A percentile compares a stretch with the other conserved stretches of the same genome.
Conservation (phyloP, 352 stramenopile species). For the Discostella stelligera region DNA sequence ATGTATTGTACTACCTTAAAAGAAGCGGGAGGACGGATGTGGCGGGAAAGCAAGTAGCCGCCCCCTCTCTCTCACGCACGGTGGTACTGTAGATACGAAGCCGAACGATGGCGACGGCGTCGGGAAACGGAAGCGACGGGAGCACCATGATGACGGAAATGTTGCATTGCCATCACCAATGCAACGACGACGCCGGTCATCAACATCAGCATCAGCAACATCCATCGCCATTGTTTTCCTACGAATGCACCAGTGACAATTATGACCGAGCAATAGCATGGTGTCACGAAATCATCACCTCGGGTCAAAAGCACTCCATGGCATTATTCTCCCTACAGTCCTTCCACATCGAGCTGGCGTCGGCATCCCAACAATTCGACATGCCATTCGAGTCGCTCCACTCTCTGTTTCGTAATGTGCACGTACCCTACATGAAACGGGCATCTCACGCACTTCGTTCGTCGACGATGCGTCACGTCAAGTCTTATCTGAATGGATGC, state of each 20-base stretch:
- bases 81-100: too few species aligned
- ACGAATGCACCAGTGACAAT: constrained; percentile 17
- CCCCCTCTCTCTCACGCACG: too few species aligned
- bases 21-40: too few species aligned
- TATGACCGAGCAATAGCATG: constrained; percentile 61
- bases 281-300: constrained; percentile 51
- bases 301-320: constrained; percentile 15
- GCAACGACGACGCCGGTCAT: background rate
- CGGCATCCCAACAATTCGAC: constrained; percentile 33
- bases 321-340: constrained; percentile 56
- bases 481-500: constrained; percentile 52
- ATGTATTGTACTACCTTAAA: too few species aligned
- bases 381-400: constrained; percentile 63
- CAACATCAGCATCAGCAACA: background rate
- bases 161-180: too few species aligned
- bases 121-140: too few species aligned
- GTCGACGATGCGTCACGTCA: constrained; percentile 36
- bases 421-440: constrained; percentile 69
- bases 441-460: constrained; percentile 44
- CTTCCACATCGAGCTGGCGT: constrained; percentile 53
- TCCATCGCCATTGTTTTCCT: background rate
- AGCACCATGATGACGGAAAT: too few species aligned
- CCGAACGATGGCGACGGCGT: too few species aligned
- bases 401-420: constrained; percentile 70
- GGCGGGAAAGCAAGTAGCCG: too few species aligned